Conservation (phyloP, 345 rosid genomes). For the Boechera retrofracta region DNA sequence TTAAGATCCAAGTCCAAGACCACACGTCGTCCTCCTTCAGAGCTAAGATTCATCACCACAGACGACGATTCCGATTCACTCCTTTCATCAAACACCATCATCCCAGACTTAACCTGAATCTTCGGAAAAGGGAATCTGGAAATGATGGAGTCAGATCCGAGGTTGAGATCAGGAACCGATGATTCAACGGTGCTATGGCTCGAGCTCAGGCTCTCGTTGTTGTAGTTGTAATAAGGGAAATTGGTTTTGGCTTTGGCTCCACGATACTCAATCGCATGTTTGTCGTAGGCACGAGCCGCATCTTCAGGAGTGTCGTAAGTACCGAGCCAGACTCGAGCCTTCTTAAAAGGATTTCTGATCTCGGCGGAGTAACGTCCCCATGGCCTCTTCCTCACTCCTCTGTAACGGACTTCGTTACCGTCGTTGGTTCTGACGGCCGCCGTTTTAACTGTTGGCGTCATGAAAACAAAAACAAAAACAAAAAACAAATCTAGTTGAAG, state of each 20-base stretch:
- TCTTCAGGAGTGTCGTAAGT: constrained; percentile 80
- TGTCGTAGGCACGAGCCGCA: constrained; percentile 83
- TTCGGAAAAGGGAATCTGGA: constrained; percentile 44
- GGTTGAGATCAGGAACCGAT: constrained; percentile 54
- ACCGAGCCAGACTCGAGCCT: constrained; percentile 85
- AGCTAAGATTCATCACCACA: constrained; percentile 48
- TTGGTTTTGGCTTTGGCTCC: constrained; percentile 91
- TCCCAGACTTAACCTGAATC: constrained; percentile 31
- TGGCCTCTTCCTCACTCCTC: constrained; percentile 92
- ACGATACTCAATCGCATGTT: constrained; percentile 68
- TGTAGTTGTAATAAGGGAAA: constrained; percentile 44
- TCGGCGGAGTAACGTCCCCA: constrained; percentile 93
- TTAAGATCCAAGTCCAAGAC: constrained; percentile 74
- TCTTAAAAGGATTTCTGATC: constrained; percentile 81
- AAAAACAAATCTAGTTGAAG: not conserved
- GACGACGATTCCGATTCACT: constrained; percentile 73
- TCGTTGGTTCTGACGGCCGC: constrained; percentile 44
- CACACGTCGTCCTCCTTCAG: constrained; percentile 20
- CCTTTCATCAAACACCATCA: constrained; percentile 19
- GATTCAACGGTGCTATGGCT: constrained; percentile 69
- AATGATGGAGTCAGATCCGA: constrained; percentile 32
- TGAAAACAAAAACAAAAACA: not conserved
- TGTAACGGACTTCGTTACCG: constrained; percentile 53
- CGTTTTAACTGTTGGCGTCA: constrained; percentile 60
- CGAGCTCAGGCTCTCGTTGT: constrained; percentile 43